Percentiles rank a stretch among this genome's conserved stretches.
Conservation (phyloP, 345 rosid genomes). For the Xanthoceras sorbifolium region DNA sequence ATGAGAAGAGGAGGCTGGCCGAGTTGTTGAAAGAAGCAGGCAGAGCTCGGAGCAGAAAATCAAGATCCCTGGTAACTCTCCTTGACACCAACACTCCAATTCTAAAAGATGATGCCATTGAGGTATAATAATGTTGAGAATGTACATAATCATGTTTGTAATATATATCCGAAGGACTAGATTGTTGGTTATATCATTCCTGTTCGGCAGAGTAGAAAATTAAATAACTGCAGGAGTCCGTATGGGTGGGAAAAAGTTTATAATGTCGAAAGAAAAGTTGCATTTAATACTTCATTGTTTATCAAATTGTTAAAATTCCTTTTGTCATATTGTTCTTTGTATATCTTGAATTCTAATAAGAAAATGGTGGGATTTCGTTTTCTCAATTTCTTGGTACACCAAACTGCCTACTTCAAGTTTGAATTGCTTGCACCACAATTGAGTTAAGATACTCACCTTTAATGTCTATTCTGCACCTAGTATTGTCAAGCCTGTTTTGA, state of each 20-base stretch:
- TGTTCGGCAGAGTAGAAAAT: conserved; percentile 20
- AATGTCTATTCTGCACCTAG: conserved; percentile 6
- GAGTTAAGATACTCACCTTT: conserved; percentile 14
- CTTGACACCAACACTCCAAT: conserved; percentile 52
- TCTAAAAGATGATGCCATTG: conserved; percentile 32
- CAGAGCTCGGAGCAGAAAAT: conserved; percentile 66
- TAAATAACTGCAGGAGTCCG: neutral
- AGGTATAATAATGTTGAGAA: conserved; percentile 30
- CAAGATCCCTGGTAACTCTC: conserved; percentile 69
- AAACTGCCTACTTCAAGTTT: conserved; percentile 15
- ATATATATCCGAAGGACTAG: conserved; percentile 24
- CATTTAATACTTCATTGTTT: conserved; percentile 20
- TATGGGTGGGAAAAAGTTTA: neutral
- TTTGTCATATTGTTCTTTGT: conserved; percentile 28
- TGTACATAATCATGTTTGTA: conserved; percentile 27
- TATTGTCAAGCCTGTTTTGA: neutral
- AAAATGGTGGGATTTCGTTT: conserved; percentile 36
- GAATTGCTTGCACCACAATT: neutral
- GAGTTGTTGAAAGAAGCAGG: conserved; percentile 91
- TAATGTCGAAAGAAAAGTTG: conserved; percentile 8
- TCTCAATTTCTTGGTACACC: conserved; percentile 27
- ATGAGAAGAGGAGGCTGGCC: conserved; percentile 70
- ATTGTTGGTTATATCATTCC: conserved; percentile 22
- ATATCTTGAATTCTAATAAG: conserved; percentile 30
- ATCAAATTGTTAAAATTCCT: conserved; percentile 21